Percentiles rank a stretch among this genome's conserved stretches.
phyloP scores from a whole-genome alignment of 1,284 basidiomycete species.

The Lentinus polychrous region DNA sequence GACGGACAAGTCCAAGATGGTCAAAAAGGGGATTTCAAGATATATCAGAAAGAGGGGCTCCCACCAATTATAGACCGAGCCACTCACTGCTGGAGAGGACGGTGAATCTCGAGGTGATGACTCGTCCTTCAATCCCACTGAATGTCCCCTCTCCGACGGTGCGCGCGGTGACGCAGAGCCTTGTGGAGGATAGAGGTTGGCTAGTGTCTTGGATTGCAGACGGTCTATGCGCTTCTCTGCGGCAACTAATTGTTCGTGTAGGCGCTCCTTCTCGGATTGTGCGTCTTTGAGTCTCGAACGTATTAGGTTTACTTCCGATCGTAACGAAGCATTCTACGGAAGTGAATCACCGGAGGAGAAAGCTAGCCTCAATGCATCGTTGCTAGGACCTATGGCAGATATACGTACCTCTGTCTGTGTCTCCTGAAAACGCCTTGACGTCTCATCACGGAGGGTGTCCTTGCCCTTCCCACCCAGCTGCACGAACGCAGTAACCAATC shows the following conservation, averaged over 20 bases:
- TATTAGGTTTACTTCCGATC: conserved; percentile 56
- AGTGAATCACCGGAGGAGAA: neutral
- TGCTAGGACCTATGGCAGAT: neutral
- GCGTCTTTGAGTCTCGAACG: conserved; percentile 50
- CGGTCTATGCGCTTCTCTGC: conserved; percentile 74
- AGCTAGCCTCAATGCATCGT: neutral
- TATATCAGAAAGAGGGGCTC: conserved; percentile 38
- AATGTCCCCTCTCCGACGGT: conserved; percentile 40
- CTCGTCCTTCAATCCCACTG: conserved; percentile 32
- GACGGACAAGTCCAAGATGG: conserved; percentile 20
- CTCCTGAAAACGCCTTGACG: conserved; percentile 42
- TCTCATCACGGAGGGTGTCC: conserved; percentile 28
- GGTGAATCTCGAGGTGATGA: conserved; percentile 21
- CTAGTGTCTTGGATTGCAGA: conserved; percentile 56
- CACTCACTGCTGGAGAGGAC: conserved; percentile 64
- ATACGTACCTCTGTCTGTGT: conserved; percentile 53
- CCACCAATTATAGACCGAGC: conserved; percentile 56
- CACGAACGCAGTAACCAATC: conserved; percentile 54
- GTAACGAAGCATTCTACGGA: conserved; percentile 47
- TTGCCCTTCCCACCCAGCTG: conserved; percentile 33
- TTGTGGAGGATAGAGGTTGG: conserved; percentile 31
- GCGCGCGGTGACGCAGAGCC: conserved; percentile 27
- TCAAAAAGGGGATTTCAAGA: conserved; percentile 13
- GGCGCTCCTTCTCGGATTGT: conserved; percentile 46
- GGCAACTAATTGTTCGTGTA: conserved; percentile 49